Base-by-base conservation (phyloP, 2,329 filamentous ascomycete species). In the Xylariaceae sp. region DNA sequence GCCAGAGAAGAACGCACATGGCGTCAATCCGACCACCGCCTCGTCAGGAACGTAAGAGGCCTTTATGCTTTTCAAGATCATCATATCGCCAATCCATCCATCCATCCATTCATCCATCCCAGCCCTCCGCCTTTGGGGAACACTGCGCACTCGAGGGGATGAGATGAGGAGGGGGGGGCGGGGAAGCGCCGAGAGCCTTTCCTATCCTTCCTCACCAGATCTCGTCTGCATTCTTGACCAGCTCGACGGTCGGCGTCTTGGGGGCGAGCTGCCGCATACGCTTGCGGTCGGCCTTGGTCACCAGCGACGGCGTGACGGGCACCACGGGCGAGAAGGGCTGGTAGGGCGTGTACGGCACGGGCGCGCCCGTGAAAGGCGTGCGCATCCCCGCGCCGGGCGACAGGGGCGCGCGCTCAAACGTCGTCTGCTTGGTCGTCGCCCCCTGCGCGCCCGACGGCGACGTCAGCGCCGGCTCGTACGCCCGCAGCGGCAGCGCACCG, bases 321-420 rank as follows among this genome's bases (percentile, higher is more conserved):
- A 87, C 71, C 30, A 84, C 67, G 1, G 83, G 82, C 5, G 80
- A 83, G 53, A 80, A 84, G 1, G 84, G 84, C 64, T 89, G 84
- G 47, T 89, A 90, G 0, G 84, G 82, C 35, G 75, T 77, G 57
- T 89, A 89, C 2, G 83, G 83, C 15, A 79, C 72, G 1, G 75
- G 68, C 15, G 65, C 68, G 4, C 72, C 75, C 2, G 71, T 77
- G 54, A 65, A 73, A 0, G 82, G 83, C 3, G 77, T 81, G 29
- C 71, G 72, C 16, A 75, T 64, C 1, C 71, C 74, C 15, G 11
- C 13, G 1, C 59, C 60, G 3, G 78, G 77, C 3, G 74, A 75
- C 36, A 74, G 49, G 2, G 72, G 70, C 0, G 59, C 63, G 19
- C 77, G 64, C 49, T 80, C 76, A 41, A 82, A 74, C 1, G 78